These are phyloP conservation scores for Cyberlindnera subsufficiens DNA, from an alignment of 805 yeast genomes.

Conservation along the genomic window DNA sequence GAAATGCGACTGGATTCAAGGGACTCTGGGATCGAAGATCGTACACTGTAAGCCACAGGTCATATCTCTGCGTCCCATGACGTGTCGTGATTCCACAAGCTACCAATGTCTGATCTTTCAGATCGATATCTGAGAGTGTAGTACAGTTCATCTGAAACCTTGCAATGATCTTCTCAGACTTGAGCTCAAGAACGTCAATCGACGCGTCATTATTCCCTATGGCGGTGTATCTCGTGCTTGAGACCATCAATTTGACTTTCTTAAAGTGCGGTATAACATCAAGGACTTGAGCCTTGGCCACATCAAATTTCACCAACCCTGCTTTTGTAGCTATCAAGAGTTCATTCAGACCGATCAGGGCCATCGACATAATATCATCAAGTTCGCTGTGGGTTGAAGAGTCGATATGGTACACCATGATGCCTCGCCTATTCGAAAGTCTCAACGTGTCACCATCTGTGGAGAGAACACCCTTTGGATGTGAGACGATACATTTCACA, in stretches of 20 bases:
- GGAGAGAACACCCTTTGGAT: constrained; percentile 53
- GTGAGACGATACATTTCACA: constrained; percentile 46
- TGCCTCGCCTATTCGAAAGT: constrained; percentile 53
- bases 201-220: constrained; percentile 56
- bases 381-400: constrained; percentile 26
- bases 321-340: constrained; percentile 39
- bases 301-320: constrained; percentile 37
- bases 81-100: constrained; percentile 79
- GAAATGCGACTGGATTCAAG: constrained; percentile 76
- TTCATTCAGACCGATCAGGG: constrained; percentile 32
- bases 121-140: constrained; percentile 56
- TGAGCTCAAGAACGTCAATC: constrained; percentile 60
- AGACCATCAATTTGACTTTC: constrained; percentile 41
- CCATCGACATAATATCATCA: constrained; percentile 27
- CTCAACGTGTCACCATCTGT: constrained; percentile 46
- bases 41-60: constrained; percentile 78
- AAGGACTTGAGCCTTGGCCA: constrained; percentile 31
- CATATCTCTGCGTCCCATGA: constrained; percentile 51
- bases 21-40: constrained; percentile 71
- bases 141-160: constrained; percentile 57
- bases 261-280: constrained; percentile 36
- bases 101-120: constrained; percentile 59
- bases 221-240: constrained; percentile 47
- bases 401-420: constrained; percentile 29
- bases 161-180: constrained; percentile 39